Conservation (phyloP, 805 yeast genomes). For the Tetrapisispora pingtungensis region DNA sequence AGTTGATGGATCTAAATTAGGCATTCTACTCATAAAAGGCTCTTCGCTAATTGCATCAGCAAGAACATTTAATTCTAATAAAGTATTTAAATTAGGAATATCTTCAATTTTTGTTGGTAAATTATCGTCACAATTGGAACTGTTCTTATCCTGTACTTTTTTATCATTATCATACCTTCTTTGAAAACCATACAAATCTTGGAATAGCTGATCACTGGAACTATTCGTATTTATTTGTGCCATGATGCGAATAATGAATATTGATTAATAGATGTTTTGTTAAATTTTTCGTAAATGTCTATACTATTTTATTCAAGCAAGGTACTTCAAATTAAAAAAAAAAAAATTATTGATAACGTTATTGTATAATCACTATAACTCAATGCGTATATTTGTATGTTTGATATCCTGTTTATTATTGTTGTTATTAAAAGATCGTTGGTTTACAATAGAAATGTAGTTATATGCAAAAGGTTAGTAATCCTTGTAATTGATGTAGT, state of each 20-base stretch:
- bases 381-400: too few species aligned
- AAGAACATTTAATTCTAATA: conserved; percentile 14
- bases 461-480: too few species aligned
- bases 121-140: neutral
- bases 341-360: too few species aligned
- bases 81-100: conserved; percentile 13
- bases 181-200: conserved; percentile 1
- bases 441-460: too few species aligned
- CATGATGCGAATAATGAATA: neutral
- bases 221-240: neutral
- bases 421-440: too few species aligned
- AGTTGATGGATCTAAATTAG: neutral
- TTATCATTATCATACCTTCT: neutral
- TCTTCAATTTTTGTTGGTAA: conserved; percentile 20
- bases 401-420: too few species aligned
- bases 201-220: neutral
- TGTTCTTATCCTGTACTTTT: neutral
- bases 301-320: too few species aligned
- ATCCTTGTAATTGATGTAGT: too few species aligned
- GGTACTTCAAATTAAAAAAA: too few species aligned
- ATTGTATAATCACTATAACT: too few species aligned
- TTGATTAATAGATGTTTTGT: too few species aligned
- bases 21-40: neutral
- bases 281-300: too few species aligned
- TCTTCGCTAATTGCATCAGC: conserved; percentile 7